Percentiles rank a stretch among this genome's conserved stretches.
These are phyloP conservation scores for Leishmania braziliensis DNA, from an alignment of 208 protist species.

Conservation along the genomic window DNA sequence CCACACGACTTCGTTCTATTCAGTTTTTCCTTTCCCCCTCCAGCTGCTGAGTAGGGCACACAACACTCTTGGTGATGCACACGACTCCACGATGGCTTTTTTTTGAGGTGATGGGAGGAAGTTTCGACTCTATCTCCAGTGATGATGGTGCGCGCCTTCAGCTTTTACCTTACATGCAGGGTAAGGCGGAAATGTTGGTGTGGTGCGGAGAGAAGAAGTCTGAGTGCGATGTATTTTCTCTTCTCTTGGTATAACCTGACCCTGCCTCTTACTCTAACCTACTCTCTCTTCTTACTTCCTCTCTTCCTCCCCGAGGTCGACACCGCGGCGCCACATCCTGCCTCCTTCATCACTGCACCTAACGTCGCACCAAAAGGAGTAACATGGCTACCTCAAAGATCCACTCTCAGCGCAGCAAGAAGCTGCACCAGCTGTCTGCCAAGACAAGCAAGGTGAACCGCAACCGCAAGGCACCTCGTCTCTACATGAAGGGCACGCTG, in stretches of 20 bases:
- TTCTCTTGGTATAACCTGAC: no score
- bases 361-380: not conserved
- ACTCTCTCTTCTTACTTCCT: not conserved
- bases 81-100: not conserved
- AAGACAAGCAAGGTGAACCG: constrained; percentile 87
- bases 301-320: not conserved
- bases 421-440: constrained; percentile 88
- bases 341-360: not conserved
- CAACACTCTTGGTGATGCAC: not conserved
- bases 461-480: constrained; percentile 84
- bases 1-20: no score
- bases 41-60: no score
- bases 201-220: not conserved
- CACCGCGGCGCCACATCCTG: not conserved
- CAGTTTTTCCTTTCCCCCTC: not conserved
- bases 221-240: not conserved
- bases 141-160: not conserved
- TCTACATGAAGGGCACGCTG: constrained; percentile 93
- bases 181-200: not conserved
- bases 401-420: constrained; percentile 88
- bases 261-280: not conserved
- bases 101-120: not conserved
- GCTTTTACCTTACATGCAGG: not conserved
- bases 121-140: not conserved
- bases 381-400: constrained; percentile 76